These are phyloP conservation scores for Bipolaris sorokiniana DNA, from an alignment of 2,329 filamentous ascomycete species.

Conservation along the genomic window DNA sequence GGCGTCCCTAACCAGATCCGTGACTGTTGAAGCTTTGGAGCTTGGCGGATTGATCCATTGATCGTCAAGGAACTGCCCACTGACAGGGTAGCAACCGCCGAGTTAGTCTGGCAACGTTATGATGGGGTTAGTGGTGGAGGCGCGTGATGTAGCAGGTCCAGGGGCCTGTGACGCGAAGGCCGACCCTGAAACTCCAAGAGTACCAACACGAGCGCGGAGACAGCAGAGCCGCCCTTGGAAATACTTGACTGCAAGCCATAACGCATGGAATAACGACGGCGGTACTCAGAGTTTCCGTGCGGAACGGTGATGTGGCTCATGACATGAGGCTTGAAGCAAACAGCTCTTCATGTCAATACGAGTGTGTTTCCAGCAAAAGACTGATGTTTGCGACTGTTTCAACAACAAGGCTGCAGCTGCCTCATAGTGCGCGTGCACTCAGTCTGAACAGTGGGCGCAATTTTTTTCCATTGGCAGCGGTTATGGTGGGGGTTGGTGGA, in stretches of 20 bases:
- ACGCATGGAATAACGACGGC: slow-evolving; percentile 37
- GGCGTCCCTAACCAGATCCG: slow-evolving; percentile 37
- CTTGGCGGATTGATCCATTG: slow-evolving; percentile 39
- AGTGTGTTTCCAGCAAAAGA: slow-evolving; percentile 19
- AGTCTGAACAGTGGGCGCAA: not conserved
- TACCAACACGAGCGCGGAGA: slow-evolving; percentile 43
- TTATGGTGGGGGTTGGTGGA: slow-evolving; percentile 8
- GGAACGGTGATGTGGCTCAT: slow-evolving; percentile 30
- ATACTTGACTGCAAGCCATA: slow-evolving; percentile 20
- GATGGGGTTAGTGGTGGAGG: slow-evolving; percentile 39
- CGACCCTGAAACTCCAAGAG: slow-evolving; percentile 44
- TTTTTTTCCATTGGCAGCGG: not conserved
- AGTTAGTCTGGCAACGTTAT: slow-evolving; percentile 25
- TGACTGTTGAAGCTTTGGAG: slow-evolving; percentile 42
- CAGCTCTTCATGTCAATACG: slow-evolving; percentile 20
- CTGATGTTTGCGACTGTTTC: slow-evolving; percentile 24
- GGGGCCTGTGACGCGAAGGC: slow-evolving; percentile 47
- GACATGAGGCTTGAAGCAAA: slow-evolving; percentile 27
- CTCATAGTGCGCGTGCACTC: not conserved
- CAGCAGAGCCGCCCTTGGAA: slow-evolving; percentile 35
- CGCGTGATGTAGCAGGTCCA: slow-evolving; percentile 46
- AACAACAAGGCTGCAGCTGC: slow-evolving; percentile 22
- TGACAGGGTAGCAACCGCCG: slow-evolving; percentile 38
- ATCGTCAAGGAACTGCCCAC: slow-evolving; percentile 36
- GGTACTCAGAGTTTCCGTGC: slow-evolving; percentile 37